phyloP scores from a whole-genome alignment of 139 green algal species.

The Asterochloris sp. region DNA sequence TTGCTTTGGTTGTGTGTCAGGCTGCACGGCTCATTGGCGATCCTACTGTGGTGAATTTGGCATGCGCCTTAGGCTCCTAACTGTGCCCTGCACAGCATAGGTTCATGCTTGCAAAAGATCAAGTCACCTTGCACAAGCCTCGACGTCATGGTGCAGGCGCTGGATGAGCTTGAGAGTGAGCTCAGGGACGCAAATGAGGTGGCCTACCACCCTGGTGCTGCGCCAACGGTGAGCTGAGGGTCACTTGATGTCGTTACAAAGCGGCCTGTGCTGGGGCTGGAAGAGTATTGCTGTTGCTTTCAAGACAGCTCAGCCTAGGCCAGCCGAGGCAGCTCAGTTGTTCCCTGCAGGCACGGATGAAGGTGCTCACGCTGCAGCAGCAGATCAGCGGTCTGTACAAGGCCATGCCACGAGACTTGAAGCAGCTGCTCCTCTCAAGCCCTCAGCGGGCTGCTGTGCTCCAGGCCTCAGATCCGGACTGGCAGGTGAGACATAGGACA shows the following conservation, averaged over 20 bases:
- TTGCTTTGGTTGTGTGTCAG: too few relatives aligned
- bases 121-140: too few relatives aligned
- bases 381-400: slow-evolving; percentile 34
- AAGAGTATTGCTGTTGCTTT: neutral
- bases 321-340: neutral
- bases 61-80: too few relatives aligned
- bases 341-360: neutral
- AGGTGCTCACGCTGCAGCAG: slow-evolving; percentile 1
- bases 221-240: neutral
- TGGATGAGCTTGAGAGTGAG: neutral
- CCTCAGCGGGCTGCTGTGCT: slow-evolving; percentile 36
- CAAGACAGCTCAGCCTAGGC: neutral
- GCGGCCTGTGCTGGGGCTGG: neutral
- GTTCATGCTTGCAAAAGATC: too few relatives aligned
- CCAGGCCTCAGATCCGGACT: slow-evolving; percentile 3
- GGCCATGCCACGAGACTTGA: slow-evolving; percentile 49
- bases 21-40: too few relatives aligned
- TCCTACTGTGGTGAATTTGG: too few relatives aligned
- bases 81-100: too few relatives aligned
- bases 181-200: too few relatives aligned
- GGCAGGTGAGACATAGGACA: slow-evolving; percentile 15
- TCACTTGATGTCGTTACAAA: neutral
- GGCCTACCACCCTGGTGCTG: neutral
- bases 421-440: slow-evolving; percentile 40
- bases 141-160: neutral